A percentile compares a stretch with the other conserved stretches of the same genome.
phyloP scores from a whole-genome alignment of 805 yeast species.

The Ogataea naganishii region DNA sequence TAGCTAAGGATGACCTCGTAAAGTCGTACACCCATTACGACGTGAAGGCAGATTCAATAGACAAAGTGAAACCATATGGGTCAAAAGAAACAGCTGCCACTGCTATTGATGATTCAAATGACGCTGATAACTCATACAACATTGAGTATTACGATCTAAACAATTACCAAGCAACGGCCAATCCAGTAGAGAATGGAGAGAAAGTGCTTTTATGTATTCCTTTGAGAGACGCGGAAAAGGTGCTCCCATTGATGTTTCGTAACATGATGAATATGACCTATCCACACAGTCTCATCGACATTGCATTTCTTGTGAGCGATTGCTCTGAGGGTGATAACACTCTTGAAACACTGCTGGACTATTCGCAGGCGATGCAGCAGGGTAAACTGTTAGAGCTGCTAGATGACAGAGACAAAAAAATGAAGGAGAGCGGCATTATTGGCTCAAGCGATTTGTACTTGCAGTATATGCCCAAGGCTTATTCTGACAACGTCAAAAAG shows the following conservation, averaged over 20 bases:
- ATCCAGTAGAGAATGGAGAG: conserved; percentile 46
- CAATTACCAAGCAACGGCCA: conserved; percentile 42
- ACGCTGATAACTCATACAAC: conserved; percentile 2
- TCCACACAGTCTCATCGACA: conserved; percentile 70
- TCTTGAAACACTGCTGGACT: conserved; percentile 54
- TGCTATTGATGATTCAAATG: not conserved
- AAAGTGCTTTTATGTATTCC: conserved; percentile 67
- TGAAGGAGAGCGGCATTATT: conserved; percentile 25
- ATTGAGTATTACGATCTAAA: conserved; percentile 58
- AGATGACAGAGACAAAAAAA: conserved; percentile 30
- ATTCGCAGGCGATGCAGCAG: conserved; percentile 59
- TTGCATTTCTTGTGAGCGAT: conserved; percentile 75
- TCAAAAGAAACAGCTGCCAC: not conserved
- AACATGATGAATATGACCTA: conserved; percentile 82
- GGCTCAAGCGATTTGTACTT: conserved; percentile 59
- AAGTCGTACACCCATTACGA: too few relatives aligned
- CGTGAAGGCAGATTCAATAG: not conserved
- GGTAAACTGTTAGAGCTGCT: conserved; percentile 51
- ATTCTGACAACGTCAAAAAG: conserved; percentile 44
- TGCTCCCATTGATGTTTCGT: conserved; percentile 74
- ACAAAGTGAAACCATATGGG: not conserved
- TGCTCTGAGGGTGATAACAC: conserved; percentile 64
- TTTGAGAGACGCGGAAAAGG: conserved; percentile 67
- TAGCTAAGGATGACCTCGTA: conserved; percentile 1
- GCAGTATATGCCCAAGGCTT: conserved; percentile 57